Conservation (phyloP, 2,329 filamentous ascomycete genomes). For the Sclerotinia trifoliorum region DNA sequence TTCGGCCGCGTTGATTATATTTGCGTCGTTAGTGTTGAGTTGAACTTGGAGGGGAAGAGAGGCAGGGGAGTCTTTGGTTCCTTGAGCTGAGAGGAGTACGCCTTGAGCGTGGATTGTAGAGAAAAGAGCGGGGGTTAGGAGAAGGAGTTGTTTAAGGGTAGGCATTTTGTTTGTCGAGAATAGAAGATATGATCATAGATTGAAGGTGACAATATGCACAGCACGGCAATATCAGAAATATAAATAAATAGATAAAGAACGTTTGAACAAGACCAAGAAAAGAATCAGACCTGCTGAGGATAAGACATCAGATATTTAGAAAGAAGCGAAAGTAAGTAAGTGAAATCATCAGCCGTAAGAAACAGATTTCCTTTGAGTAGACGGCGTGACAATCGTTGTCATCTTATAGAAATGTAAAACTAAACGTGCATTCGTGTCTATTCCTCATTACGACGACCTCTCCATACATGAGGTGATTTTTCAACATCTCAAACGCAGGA, state of each 20-base stretch:
- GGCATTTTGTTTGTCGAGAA: conserved; percentile 2
- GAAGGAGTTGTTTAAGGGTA: background rate
- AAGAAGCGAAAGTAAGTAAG: background rate
- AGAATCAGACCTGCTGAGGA: conserved; percentile 10
- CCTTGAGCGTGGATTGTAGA: background rate
- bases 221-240: background rate
- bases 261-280: background rate
- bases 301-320: background rate
- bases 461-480: conserved; percentile 10
- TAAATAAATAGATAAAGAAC: background rate
- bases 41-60: conserved; percentile 45
- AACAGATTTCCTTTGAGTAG: background rate
- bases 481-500: conserved; percentile 10
- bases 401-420: conserved; percentile 3
- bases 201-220: background rate
- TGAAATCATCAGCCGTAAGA: background rate
- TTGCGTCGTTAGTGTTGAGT: conserved; percentile 61
- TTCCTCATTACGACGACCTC: background rate
- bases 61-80: conserved; percentile 10
- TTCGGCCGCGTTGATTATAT: conserved; percentile 60
- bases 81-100: conserved; percentile 13
- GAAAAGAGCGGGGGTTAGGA: background rate
- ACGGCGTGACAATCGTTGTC: background rate
- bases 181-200: background rate
- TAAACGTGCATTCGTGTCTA: background rate